Base-by-base conservation (phyloP, 306 rosid species). In the Pueraria montana region DNA sequence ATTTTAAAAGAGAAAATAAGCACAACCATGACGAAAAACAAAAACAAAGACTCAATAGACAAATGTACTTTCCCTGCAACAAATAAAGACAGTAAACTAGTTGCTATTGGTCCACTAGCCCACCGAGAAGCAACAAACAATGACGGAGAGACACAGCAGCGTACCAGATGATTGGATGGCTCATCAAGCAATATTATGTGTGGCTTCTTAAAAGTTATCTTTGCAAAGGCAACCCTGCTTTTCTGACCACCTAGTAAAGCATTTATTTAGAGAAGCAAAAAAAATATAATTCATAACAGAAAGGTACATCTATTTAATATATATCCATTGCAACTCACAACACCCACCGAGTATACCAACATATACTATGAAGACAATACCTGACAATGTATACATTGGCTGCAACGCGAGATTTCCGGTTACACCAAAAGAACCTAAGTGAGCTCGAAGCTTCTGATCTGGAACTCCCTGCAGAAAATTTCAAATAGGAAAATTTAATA, bases 371-470 rank as follows among this genome's bases (percentile, higher is more conserved):
- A 38, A 72, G 32, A 82, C 26, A 17, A 83, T 89, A 96, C 99
- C 99, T 74, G 99, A 96, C 84, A 96, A 90, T 45, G 99, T 94
- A 90, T 96, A 96, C 99, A 96, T 96, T 3, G 99, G 99, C 84
- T 96, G 99, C 84, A 96, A 95, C 11, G 99, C 99, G n/a, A 96
- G 99, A 87, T 94, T 96, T 89, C 99, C 99, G 30, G 98, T 94
- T 5, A 96, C 98, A 90, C 99, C 99, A 50, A 96, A 88, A 74
- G 99, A 96, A 84, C 99, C 98, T 16, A 96, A 86, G 87, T 96
- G 99, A 82, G 90, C 86, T 80, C 99, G 91, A 59, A 96, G 99
- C 91, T 96, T 96, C 87, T 96, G 99, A 55, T 96, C 99, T 42
- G 99, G 98, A 86, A 96, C 98, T 67, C 99, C 99, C 99, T 94